Base-by-base conservation (phyloP, 1,139 yeast species). In the Hansenula anomala region DNA sequence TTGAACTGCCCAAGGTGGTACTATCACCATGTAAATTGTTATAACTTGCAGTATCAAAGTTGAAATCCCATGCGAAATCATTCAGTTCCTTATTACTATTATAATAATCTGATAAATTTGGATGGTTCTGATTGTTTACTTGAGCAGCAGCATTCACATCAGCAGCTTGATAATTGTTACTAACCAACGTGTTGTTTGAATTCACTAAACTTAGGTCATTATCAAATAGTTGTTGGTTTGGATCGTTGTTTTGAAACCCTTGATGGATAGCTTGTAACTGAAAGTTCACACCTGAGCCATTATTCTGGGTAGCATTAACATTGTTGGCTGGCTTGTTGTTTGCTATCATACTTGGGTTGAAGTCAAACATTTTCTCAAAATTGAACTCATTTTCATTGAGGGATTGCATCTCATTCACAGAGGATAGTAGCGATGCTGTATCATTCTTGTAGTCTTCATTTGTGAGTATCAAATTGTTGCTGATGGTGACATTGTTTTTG, bases 1-100 rank as follows among this genome's bases (percentile, higher is more conserved):
- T 26, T 26, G 30, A 39, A 42, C 32, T 49, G 2, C 51, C 54
- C 30, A 54, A 25, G 3, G 58, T 52, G 2, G 52, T 36, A 3
- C 49, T 40, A 18, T 54, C 56, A 10, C 45, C 48, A 33, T 42
- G 44, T 2, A 41, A 27, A 13, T 41, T 34, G n/a, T 44, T 42
- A 33, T 40, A 23, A 22, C 37, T 40, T 30, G 28, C 11, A 5
- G 28, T 14, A 24, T 34, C 28, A 23, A 37, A 23, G 7, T 35
- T 34, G 20, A 42, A 38, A 20, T 44, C 47, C 47, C 47, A 46
- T 20, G 34, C 31, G 14, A 43, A 28, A 27, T 46, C 50, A 16
- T 43, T 40, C 8, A 45, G 29, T 13, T 45, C 43, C 26, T 36
- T 39, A 14, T 45, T 45, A 24, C 34, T 38, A 19, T 30, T 34